Conservation (phyloP, 2,329 filamentous ascomycete species). For the Trichophyton simii region DNA sequence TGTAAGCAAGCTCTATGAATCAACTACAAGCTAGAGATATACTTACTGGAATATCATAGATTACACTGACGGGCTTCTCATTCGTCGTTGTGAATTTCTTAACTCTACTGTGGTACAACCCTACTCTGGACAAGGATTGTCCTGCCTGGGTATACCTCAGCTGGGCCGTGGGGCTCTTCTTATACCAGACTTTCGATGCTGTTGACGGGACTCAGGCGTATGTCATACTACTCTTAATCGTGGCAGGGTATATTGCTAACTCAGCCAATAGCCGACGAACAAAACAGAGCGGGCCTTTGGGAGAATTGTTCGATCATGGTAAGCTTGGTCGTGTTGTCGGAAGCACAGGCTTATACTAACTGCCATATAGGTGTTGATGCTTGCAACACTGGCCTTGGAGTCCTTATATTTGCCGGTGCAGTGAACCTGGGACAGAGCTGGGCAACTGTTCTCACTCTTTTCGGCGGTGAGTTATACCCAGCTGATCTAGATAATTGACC, state of each 20-base stretch:
- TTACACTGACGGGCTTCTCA: conserved; percentile 78
- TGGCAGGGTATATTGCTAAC: conserved; percentile 6
- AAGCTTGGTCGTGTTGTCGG: conserved; percentile 6
- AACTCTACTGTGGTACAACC: conserved; percentile 90
- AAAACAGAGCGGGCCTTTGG: conserved; percentile 79
- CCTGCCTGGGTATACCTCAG: conserved; percentile 89
- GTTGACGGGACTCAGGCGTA: conserved; percentile 90
- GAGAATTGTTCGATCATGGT: conserved; percentile 94
- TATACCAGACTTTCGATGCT: conserved; percentile 97
- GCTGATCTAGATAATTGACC: neutral
- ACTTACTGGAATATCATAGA: conserved; percentile 39
- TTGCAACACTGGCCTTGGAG: conserved; percentile 87
- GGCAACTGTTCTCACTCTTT: conserved; percentile 72
- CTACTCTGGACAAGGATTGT: conserved; percentile 85
- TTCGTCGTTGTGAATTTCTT: conserved; percentile 84
- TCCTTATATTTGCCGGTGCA: conserved; percentile 77
- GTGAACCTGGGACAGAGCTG: conserved; percentile 91
- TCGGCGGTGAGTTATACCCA: conserved; percentile 51
- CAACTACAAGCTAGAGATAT: neutral
- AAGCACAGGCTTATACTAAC: neutral
- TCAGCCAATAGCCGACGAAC: conserved; percentile 56
- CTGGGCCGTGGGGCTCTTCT: conserved; percentile 78
- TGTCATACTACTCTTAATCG: conserved; percentile 25
- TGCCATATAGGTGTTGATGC: conserved; percentile 63
- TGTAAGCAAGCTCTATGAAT: conserved; percentile 13